Evolutionary conservation across 2,329 filamentous ascomycete genomes (phyloP).

Genomic region (Colletotrichum trifolii): DNA sequence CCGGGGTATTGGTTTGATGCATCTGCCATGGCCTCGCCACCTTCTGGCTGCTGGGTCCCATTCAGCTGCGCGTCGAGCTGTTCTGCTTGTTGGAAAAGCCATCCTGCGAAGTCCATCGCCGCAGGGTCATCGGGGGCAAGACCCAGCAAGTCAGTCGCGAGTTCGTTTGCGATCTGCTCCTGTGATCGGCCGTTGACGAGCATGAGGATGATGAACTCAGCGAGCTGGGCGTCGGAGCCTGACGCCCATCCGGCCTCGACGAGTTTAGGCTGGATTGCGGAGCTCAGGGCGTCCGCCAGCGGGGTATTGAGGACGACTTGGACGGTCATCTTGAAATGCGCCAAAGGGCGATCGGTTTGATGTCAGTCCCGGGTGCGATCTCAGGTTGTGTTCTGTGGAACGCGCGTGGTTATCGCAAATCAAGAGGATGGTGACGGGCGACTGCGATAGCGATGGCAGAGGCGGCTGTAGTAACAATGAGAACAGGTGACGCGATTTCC

Average conservation of each 20-base stretch:
- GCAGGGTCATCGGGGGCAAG: slow-evolving; percentile 85
- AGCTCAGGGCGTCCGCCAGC: slow-evolving; percentile 84
- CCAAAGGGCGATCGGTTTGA: slow-evolving; percentile 17
- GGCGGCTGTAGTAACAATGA: too few relatives aligned
- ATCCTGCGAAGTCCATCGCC: slow-evolving; percentile 85
- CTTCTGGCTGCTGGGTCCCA: slow-evolving; percentile 51
- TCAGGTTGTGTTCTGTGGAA: slow-evolving; percentile 5
- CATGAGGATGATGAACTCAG: slow-evolving; percentile 98
- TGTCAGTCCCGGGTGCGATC: slow-evolving; percentile 17
- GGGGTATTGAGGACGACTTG: slow-evolving; percentile 83
- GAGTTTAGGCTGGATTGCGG: slow-evolving; percentile 88
- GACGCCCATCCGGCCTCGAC: slow-evolving; percentile 93
- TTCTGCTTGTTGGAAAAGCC: slow-evolving; percentile 92
- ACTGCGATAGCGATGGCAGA: too few relatives aligned
- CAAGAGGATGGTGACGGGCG: too few relatives aligned
- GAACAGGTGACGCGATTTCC: too few relatives aligned
- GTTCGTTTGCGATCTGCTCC: slow-evolving; percentile 87
- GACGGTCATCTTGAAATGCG: slow-evolving; percentile 73
- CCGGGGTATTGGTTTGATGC: slow-evolving; percentile 49
- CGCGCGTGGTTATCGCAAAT: too few relatives aligned
- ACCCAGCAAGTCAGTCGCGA: slow-evolving; percentile 87
- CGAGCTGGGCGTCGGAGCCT: slow-evolving; percentile 79
- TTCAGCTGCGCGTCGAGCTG: slow-evolving; percentile 72
- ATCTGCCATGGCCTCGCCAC: slow-evolving; percentile 43
- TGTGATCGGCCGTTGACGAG: slow-evolving; percentile 94